Percentiles rank a stretch among this genome's conserved stretches.
Evolutionary conservation across 768 basidiomycete species (phyloP).

Genomic region (Lactarius quietus): DNA sequence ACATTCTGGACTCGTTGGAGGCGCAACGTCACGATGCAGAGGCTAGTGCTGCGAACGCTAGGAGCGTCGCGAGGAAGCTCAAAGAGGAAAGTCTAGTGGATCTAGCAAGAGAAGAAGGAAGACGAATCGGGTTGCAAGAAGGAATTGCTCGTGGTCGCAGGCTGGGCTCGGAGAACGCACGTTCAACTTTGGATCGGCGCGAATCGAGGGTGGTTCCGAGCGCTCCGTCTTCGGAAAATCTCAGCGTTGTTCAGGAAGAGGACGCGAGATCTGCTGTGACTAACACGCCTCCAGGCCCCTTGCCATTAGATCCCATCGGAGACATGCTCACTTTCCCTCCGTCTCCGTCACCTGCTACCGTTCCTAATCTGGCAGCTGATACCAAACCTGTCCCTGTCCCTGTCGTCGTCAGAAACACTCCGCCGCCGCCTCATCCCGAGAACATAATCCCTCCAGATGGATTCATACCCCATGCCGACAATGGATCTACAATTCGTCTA

Average conservation of each 20-base stretch:
- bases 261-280: constrained; percentile 1
- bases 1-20: constrained; percentile 47
- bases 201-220: constrained; percentile 6
- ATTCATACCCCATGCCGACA: constrained; percentile 23
- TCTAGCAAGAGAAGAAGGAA: constrained; percentile 51
- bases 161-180: constrained; percentile 33
- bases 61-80: constrained; percentile 45
- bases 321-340: constrained; percentile 25
- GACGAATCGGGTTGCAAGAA: constrained; percentile 48
- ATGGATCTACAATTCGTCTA: constrained; percentile 22
- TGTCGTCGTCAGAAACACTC: constrained; percentile 9
- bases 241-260: constrained; percentile 16
- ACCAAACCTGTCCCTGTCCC: constrained; percentile 9
- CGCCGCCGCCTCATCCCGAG: constrained; percentile 17
- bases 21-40: constrained; percentile 49
- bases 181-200: constrained; percentile 19
- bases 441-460: constrained; percentile 23
- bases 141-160: constrained; percentile 41
- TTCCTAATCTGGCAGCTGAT: constrained; percentile 4
- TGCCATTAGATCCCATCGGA: constrained; percentile 24
- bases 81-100: constrained; percentile 47
- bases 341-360: constrained; percentile 16
- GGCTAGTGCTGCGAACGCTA: constrained; percentile 41
- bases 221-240: constrained; percentile 3
- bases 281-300: neutral